Evolutionary conservation across 176 grass and related monocot genomes (phyloP).

Genomic region (Tillandsia leiboldiana): DNA sequence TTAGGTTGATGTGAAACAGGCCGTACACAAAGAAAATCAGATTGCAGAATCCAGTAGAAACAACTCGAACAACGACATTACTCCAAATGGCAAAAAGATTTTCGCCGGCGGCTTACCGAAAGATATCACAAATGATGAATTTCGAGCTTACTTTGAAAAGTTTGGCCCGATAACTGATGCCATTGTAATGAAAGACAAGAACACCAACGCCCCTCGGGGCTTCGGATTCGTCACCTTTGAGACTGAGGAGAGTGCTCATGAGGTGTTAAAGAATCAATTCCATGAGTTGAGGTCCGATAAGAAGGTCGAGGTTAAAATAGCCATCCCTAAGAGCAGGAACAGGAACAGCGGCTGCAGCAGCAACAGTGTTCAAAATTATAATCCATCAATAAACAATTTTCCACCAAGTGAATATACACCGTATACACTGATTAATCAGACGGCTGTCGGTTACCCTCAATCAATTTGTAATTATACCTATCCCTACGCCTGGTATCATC

Average conservation of each 20-base stretch:
- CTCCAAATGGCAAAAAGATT: constrained; percentile 16
- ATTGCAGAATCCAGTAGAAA: background rate
- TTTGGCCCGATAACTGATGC: constrained; percentile 12
- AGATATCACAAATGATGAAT: background rate
- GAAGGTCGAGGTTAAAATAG: constrained; percentile 11
- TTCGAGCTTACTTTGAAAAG: constrained; percentile 17
- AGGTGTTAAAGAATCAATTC: constrained; percentile 1
- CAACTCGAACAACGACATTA: background rate
- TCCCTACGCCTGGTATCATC: too few relatives aligned
- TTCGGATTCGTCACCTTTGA: constrained; percentile 23
- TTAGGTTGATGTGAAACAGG: constrained; percentile 19
- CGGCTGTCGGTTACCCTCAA: too few relatives aligned
- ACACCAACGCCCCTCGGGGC: background rate
- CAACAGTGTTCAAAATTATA: too few relatives aligned
- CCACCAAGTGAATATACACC: too few relatives aligned
- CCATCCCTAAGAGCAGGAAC: background rate
- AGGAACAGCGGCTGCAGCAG: too few relatives aligned
- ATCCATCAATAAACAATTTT: too few relatives aligned
- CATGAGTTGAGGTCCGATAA: constrained; percentile 3
- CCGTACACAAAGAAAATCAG: background rate
- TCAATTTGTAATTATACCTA: too few relatives aligned
- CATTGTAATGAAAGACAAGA: constrained; percentile 13
- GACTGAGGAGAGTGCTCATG: background rate
- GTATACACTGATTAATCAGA: too few relatives aligned
- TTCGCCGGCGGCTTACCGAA: constrained; percentile 23